Percentiles rank a stretch among this genome's conserved stretches.
These are phyloP conservation scores for Plectranthus barbatus DNA, from an alignment of 257 asterid species.

Conservation along the genomic window DNA sequence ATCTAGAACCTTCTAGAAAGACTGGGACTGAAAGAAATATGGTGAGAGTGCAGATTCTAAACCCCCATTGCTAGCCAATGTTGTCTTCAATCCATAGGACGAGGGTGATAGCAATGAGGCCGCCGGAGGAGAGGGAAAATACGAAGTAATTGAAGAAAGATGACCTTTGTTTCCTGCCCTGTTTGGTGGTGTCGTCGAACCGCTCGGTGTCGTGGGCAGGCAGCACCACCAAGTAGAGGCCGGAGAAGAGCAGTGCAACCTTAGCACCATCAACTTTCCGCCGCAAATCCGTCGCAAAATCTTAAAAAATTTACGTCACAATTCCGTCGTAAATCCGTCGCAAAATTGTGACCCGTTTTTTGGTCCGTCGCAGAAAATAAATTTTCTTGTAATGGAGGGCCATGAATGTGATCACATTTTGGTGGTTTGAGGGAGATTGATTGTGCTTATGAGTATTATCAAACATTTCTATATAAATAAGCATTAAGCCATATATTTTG, in stretches of 20 bases:
- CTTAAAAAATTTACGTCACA: too few relatives aligned
- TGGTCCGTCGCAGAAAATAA: too few relatives aligned
- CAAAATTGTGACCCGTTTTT: too few relatives aligned
- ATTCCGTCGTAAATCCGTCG: too few relatives aligned
- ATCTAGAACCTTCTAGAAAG: slow-evolving; percentile 51
- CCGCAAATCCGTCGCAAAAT: too few relatives aligned
- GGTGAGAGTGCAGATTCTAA: slow-evolving; percentile 50
- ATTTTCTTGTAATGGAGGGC: too few relatives aligned
- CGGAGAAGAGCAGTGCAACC: slow-evolving; percentile 68
- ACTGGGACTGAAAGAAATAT: slow-evolving; percentile 54
- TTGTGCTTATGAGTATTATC: slow-evolving; percentile 66
- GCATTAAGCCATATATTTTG: too few relatives aligned
- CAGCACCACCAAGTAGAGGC: slow-evolving; percentile 66
- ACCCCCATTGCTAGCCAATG: slow-evolving; percentile 92
- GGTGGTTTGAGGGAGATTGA: slow-evolving; percentile 55
- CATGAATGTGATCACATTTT: slow-evolving; percentile 4
- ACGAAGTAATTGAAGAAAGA: slow-evolving; percentile 82
- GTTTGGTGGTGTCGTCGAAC: slow-evolving; percentile 43
- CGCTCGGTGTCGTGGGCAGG: slow-evolving; percentile 84
- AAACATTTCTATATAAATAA: slow-evolving; percentile 38
- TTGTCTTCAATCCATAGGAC: slow-evolving; percentile 89
- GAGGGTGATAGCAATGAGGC: slow-evolving; percentile 62
- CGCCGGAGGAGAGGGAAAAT: slow-evolving; percentile 67
- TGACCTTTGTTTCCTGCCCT: slow-evolving; percentile 59
- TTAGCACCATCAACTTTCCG: slow-evolving; percentile 55